Evolutionary conservation across 305 asterid species (phyloP).

Genomic region (Withania somnifera): DNA sequence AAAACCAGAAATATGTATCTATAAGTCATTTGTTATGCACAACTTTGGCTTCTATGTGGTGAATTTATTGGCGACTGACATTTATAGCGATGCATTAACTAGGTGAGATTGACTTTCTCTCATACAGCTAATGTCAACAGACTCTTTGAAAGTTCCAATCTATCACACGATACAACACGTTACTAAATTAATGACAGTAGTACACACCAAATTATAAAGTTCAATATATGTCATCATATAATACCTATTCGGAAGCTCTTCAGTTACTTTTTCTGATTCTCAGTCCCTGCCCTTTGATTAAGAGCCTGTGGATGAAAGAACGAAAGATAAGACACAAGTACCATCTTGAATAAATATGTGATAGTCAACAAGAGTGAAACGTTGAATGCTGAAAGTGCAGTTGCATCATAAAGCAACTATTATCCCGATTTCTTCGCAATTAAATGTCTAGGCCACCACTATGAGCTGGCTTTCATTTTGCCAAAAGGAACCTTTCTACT

Average conservation of each 20-base stretch:
- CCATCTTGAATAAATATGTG: background rate
- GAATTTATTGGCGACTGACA: background rate
- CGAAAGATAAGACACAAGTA: background rate
- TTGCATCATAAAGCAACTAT: background rate
- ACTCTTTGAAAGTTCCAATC: no score
- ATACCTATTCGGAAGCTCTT: background rate
- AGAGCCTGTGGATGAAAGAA: background rate
- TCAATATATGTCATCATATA: background rate
- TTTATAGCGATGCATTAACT: background rate
- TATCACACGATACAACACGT: no score
- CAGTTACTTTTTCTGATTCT: no score
- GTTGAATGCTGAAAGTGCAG: background rate
- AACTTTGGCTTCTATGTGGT: background rate
- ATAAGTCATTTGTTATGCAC: background rate
- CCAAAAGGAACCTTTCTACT: background rate
- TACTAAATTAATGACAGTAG: background rate
- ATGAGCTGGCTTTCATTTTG: background rate
- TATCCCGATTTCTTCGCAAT: background rate
- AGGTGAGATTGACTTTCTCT: background rate
- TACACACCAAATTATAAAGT: background rate
- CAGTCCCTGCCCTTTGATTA: background rate
- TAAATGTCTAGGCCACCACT: background rate
- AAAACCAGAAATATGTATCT: background rate
- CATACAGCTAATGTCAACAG: background rate
- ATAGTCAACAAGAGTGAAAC: background rate